phyloP scores from a whole-genome alignment of 495 filamentous ascomycete genomes.

The Aspergillus panamensis region DNA sequence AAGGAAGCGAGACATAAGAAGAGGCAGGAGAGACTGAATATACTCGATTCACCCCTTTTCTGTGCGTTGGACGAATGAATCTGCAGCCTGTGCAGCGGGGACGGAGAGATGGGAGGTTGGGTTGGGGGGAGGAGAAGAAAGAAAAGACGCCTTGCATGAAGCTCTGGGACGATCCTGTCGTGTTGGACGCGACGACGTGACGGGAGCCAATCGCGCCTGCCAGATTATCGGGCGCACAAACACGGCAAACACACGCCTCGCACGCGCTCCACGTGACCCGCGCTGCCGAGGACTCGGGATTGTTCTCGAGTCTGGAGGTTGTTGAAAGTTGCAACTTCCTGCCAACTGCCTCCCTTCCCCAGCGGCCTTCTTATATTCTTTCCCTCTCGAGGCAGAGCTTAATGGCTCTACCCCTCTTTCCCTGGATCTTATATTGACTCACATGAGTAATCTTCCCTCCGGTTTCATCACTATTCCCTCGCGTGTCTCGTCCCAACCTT shows the following conservation, averaged over 20 bases:
- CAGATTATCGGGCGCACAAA: slow-evolving; percentile 16
- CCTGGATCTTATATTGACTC: slow-evolving; percentile 10
- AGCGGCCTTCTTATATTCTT: slow-evolving; percentile 26
- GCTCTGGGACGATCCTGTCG: too few relatives aligned
- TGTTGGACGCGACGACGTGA: slow-evolving; percentile 50
- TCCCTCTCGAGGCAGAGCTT: slow-evolving; percentile 61
- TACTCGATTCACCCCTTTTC: not conserved
- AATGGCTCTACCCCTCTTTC: slow-evolving; percentile 51
- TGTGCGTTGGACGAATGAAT: slow-evolving; percentile 9
- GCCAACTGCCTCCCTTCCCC: not conserved
- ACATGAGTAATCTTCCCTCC: slow-evolving; percentile 17
- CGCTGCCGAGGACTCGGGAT: too few relatives aligned
- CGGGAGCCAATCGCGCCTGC: slow-evolving; percentile 38
- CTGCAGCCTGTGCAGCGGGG: slow-evolving; percentile 16
- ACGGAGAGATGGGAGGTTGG: slow-evolving; percentile 25
- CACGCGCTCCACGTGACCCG: slow-evolving; percentile 24
- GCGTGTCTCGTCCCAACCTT: not conserved
- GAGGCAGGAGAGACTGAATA: not conserved
- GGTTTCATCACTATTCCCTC: not conserved
- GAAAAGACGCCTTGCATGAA: slow-evolving; percentile 39
- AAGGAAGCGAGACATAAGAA: slow-evolving; percentile 4
- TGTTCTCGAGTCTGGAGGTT: not conserved
- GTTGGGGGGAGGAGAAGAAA: slow-evolving; percentile 22
- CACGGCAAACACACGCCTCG: slow-evolving; percentile 24
- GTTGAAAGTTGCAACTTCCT: not conserved